A percentile compares a stretch with the other conserved stretches of the same genome.
Evolutionary conservation across 1,284 basidiomycete species (phyloP).

Genomic region (Leccinum insigne): DNA sequence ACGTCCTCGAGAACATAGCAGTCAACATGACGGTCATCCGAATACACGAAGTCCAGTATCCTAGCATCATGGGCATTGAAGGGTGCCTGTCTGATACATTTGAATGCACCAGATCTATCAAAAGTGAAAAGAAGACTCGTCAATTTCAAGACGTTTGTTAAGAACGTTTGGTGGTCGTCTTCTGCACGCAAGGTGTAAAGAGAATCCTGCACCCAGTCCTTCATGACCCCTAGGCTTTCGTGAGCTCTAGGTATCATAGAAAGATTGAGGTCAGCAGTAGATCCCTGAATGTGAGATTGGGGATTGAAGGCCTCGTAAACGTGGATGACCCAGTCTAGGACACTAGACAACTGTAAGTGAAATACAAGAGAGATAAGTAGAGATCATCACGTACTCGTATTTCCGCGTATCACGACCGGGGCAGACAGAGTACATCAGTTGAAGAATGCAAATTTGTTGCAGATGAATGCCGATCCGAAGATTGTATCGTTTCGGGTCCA

Average conservation of each 20-base stretch:
- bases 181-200: slow-evolving; percentile 29
- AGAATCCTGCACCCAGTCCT: slow-evolving; percentile 41
- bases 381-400: slow-evolving; percentile 19
- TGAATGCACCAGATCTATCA: slow-evolving; percentile 26
- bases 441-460: slow-evolving; percentile 48
- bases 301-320: slow-evolving; percentile 45
- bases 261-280: slow-evolving; percentile 33
- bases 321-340: slow-evolving; percentile 35
- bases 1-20: slow-evolving; percentile 41
- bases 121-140: slow-evolving; percentile 32
- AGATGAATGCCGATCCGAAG: slow-evolving; percentile 43
- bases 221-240: slow-evolving; percentile 37
- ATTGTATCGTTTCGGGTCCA: slow-evolving; percentile 38
- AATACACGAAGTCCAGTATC: background rate
- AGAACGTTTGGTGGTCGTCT: slow-evolving; percentile 17
- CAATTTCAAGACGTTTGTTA: slow-evolving; percentile 35
- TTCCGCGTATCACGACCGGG: slow-evolving; percentile 12
- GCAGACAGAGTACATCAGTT: slow-evolving; percentile 26
- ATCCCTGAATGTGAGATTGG: slow-evolving; percentile 38
- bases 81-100: slow-evolving; percentile 18
- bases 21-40: slow-evolving; percentile 28
- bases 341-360: background rate
- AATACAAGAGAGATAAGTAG: background rate
- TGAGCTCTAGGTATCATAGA: slow-evolving; percentile 38
- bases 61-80: slow-evolving; percentile 4